Percentiles rank a stretch among this genome's conserved stretches.
Conservation (phyloP, 768 basidiomycete genomes). For the Boletus sp. region DNA sequence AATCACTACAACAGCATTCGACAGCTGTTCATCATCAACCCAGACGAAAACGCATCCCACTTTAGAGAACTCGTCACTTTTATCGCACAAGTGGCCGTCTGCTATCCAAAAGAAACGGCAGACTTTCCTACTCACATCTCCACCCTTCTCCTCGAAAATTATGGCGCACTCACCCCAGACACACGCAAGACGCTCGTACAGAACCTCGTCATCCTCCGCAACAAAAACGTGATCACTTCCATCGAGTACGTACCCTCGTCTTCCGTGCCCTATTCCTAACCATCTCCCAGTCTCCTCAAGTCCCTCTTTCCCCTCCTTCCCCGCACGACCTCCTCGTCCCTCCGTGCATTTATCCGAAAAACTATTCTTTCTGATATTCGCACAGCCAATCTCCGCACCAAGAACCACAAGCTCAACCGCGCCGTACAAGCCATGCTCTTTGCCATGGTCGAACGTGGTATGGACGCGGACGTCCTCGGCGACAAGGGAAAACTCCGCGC, state of each 20-base stretch:
- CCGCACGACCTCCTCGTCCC: conserved; percentile 81
- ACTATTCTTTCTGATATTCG: conserved; percentile 94
- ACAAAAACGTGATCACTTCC: conserved; percentile 89
- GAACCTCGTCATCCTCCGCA: conserved; percentile 89
- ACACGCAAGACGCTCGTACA: conserved; percentile 83
- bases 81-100: conserved; percentile 74
- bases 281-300: conserved; percentile 66
- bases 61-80: conserved; percentile 89
- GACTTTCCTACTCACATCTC: conserved; percentile 83
- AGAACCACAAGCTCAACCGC: conserved; percentile 95
- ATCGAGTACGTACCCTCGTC: conserved; percentile 65
- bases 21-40: conserved; percentile 79
- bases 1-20: conserved; percentile 88
- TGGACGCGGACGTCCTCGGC: conserved; percentile 76
- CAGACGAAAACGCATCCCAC: conserved; percentile 80
- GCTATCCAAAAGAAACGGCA: conserved; percentile 89
- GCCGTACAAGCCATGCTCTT: conserved; percentile 96
- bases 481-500: conserved; percentile 77
- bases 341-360: conserved; percentile 84
- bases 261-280: conserved; percentile 4
- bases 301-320: conserved; percentile 94
- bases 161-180: conserved; percentile 73
- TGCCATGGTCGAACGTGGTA: conserved; percentile 91
- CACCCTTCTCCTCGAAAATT: conserved; percentile 73
- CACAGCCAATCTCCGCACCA: conserved; percentile 82